Conservation (phyloP, 129 eudicot genomes). For the Logfia minima region DNA sequence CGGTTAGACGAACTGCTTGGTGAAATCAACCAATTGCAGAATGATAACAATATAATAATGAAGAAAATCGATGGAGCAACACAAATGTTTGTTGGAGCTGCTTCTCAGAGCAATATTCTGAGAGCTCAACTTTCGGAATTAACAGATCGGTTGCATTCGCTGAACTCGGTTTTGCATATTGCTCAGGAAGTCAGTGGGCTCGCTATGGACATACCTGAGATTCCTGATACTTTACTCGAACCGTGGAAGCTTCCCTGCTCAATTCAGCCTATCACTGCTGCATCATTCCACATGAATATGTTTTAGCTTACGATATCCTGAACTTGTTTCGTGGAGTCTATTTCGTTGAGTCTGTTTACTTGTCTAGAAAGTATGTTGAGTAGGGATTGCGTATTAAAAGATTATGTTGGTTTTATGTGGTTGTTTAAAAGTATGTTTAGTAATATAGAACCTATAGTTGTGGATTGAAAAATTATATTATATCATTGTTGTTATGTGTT, state of each 20-base stretch:
- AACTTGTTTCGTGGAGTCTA: neutral
- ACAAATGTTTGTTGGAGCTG: conserved; percentile 40
- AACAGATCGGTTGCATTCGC: conserved; percentile 57
- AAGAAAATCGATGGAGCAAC: conserved; percentile 43
- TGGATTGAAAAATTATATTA: neutral
- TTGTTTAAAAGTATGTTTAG: neutral
- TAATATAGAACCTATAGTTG: neutral
- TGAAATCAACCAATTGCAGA: conserved; percentile 41
- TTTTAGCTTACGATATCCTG: conserved; percentile 28
- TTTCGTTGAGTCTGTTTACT: neutral
- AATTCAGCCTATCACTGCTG: conserved; percentile 47
- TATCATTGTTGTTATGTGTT: neutral
- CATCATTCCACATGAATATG: conserved; percentile 38
- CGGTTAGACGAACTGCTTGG: conserved; percentile 54
- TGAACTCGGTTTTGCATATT: conserved; percentile 52
- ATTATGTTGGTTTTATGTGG: neutral
- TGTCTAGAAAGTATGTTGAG: neutral
- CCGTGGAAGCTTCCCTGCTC: conserved; percentile 79
- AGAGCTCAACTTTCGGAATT: conserved; percentile 62
- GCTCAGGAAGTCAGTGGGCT: conserved; percentile 58
- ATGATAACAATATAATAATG: conserved; percentile 37
- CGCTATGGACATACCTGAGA: conserved; percentile 52
- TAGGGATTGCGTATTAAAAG: conserved; percentile 6
- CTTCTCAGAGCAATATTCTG: conserved; percentile 57
- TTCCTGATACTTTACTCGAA: conserved; percentile 57